A percentile compares a stretch with the other conserved stretches of the same genome.
Evolutionary conservation across 208 protist genomes (phyloP).

Genomic region (Tritrichomonas musculus): DNA sequence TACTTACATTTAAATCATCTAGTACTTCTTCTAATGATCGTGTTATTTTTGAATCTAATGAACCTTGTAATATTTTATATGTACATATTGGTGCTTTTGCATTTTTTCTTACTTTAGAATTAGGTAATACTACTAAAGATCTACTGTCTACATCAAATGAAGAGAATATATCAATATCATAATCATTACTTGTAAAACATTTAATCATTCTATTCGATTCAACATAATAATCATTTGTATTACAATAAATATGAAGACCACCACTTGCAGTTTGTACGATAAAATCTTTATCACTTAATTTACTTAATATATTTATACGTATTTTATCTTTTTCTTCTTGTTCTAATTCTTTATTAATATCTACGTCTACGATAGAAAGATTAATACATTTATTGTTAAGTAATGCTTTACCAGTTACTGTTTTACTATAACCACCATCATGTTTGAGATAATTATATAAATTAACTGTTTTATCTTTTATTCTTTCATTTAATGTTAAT

Average conservation of each 20-base stretch:
- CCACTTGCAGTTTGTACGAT: neutral
- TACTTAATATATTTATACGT: neutral
- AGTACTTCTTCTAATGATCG: neutral
- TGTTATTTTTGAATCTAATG: neutral
- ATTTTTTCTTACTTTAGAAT: neutral
- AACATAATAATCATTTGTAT: neutral
- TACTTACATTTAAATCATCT: neutral
- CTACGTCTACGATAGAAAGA: neutral
- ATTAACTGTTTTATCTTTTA: neutral
- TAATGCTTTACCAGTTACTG: neutral
- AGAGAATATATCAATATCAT: neutral
- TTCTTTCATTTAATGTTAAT: neutral
- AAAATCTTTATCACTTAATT: neutral
- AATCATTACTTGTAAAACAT: neutral
- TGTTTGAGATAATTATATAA: neutral
- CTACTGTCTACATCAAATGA: neutral
- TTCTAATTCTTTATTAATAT: neutral
- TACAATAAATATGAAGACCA: neutral
- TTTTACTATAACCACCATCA: neutral
- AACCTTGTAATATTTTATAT: neutral
- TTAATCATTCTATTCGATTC: neutral
- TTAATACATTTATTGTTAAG: neutral
- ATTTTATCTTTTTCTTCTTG: neutral
- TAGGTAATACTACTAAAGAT: neutral
- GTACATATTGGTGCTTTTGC: neutral